Conservation (phyloP, 2,329 filamentous ascomycete genomes). For the Penicillium rolfsii region DNA sequence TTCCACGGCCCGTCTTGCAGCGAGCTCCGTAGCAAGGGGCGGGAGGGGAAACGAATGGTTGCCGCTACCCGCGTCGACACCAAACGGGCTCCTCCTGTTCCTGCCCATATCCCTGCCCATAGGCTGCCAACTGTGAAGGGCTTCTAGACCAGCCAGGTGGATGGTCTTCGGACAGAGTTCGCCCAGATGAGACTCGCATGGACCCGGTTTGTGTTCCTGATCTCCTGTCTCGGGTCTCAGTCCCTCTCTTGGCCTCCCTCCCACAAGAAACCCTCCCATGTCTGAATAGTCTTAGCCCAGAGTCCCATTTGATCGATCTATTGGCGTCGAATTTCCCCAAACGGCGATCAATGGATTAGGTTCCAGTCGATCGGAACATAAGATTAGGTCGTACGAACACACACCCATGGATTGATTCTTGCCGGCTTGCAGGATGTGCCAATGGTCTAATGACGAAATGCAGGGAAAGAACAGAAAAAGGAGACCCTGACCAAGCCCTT, state of each 20-base stretch:
- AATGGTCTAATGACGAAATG: not conserved
- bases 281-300: not conserved
- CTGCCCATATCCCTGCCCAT: not conserved
- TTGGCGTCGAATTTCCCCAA: conserved; percentile 13
- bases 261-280: not conserved
- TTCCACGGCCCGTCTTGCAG: conserved; percentile 17
- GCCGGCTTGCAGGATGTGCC: not conserved
- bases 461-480: not conserved
- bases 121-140: not conserved
- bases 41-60: not conserved
- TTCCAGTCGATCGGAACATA: conserved; percentile 14
- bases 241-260: not conserved
- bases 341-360: conserved; percentile 18
- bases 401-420: not conserved
- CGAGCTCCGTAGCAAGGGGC: not conserved
- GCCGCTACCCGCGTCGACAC: conserved; percentile 1
- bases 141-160: not conserved
- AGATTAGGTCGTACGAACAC: conserved; percentile 23
- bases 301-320: not conserved
- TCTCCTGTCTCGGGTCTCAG: not conserved
- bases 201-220: not conserved
- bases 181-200: conserved; percentile 1
- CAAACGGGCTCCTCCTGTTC: not conserved
- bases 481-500: not conserved
- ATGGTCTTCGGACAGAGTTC: not conserved